A percentile compares a stretch with the other conserved stretches of the same genome.
Conservation (phyloP, 495 filamentous ascomycete species). For the Xylaria longipes region DNA sequence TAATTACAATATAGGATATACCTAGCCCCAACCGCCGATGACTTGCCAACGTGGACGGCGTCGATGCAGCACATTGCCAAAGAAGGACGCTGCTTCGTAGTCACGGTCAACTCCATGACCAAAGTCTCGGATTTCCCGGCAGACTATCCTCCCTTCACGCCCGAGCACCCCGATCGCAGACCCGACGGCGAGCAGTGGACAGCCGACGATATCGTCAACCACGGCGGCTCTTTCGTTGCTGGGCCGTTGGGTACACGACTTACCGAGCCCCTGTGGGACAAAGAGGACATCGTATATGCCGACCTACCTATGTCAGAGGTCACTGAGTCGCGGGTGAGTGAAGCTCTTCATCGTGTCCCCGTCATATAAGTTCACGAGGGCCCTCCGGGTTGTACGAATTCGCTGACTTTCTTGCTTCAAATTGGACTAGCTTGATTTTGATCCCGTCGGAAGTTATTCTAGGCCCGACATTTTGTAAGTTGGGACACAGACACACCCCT, state of each 20-base stretch:
- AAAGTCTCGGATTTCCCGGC: slow-evolving; percentile 51
- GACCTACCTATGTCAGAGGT: slow-evolving; percentile 43
- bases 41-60: slow-evolving; percentile 47
- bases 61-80: slow-evolving; percentile 56
- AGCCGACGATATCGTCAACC: slow-evolving; percentile 46
- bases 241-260: slow-evolving; percentile 47
- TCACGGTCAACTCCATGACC: slow-evolving; percentile 48
- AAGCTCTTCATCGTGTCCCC: not conserved
- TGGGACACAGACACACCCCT: not conserved
- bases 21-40: slow-evolving; percentile 50
- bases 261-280: slow-evolving; percentile 49
- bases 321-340: slow-evolving; percentile 46
- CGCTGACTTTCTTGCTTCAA: not conserved
- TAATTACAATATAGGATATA: slow-evolving; percentile 43
- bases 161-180: slow-evolving; percentile 44
- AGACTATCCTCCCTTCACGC: slow-evolving; percentile 52
- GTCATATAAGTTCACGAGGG: not conserved
- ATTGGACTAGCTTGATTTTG: slow-evolving; percentile 47
- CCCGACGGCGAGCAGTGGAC: slow-evolving; percentile 47
- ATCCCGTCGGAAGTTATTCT: slow-evolving; percentile 50
- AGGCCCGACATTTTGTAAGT: slow-evolving; percentile 53
- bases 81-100: slow-evolving; percentile 51
- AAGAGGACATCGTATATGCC: slow-evolving; percentile 48
- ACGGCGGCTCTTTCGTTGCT: slow-evolving; percentile 48
- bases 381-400: not conserved